Evolutionary conservation across 768 basidiomycete genomes (phyloP), one percentile per base, ranked within the genome.

Genomic region (Xerocomellus amylosporus): DNA sequence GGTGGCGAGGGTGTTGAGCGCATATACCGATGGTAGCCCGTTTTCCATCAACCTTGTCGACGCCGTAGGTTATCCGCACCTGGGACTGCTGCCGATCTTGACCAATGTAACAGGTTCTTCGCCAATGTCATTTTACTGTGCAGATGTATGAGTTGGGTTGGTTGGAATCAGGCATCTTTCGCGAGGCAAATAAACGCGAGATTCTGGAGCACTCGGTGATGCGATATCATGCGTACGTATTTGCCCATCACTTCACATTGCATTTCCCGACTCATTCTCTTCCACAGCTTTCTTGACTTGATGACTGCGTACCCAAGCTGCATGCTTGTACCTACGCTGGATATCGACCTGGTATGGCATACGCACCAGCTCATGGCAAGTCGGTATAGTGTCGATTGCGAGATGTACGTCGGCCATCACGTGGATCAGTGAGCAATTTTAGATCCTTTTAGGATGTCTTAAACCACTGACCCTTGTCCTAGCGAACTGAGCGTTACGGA

Each of bases 271-370:
- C 45, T 3, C 19, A 37, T 30, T 3, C 5, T 39, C 12, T 30
- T 19, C 15, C 4, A 17, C 49, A 78, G 76, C 8, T 86, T 87
- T 67, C 72, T 87, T 9, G 83, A 85, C 54, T 65, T 87, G 28
- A 75, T 82, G 68, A 65, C 77, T 14, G 73, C 74, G 2, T 73
- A 72, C 0, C 74, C 79, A 1, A 61, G 61, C 9, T 63, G 73
- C 0, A 77, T 81, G 64, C 73, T 77, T 37, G 82, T 84, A 3
- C 83, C 85, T 12, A 87, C 85, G 1, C 66, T 89, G n/a, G 86
- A 88, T 56, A 87, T 90, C 36, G 88, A 89, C 58, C 73, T 90
- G 19, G 81, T 78, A 5, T 88, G 87, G 87, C 88, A 90, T 58
- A 86, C 85, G 0, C 86, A 89, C 53, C 87, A 88, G 58, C 74